Percentiles rank a stretch among this genome's conserved stretches.
These are phyloP conservation scores for Heterobasidion occidentale DNA, from an alignment of 1,284 basidiomycete genomes.

Conservation along the genomic window DNA sequence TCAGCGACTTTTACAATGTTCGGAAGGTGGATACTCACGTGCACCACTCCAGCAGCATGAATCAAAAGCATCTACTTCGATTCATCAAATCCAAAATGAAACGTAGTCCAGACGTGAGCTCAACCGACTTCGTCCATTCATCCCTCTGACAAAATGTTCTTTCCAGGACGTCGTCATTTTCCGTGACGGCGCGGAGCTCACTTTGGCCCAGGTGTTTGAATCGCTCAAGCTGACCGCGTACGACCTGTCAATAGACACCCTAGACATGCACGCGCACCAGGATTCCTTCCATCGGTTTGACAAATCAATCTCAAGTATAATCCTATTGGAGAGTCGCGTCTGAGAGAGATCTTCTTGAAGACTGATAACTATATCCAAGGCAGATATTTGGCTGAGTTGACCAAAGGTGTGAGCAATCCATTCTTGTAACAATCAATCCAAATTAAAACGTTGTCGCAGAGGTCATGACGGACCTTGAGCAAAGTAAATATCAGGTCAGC, in stretches of 20 bases:
- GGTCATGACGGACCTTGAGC: slow-evolving; percentile 93
- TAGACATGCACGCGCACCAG: slow-evolving; percentile 99
- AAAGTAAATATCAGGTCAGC: slow-evolving; percentile 93
- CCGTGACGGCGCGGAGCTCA: slow-evolving; percentile 87
- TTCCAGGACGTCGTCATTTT: slow-evolving; percentile 90
- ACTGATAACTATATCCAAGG: slow-evolving; percentile 94
- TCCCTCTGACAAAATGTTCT: not conserved
- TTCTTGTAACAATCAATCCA: not conserved
- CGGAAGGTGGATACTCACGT: slow-evolving; percentile 99
- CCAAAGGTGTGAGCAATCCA: slow-evolving; percentile 50
- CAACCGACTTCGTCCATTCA: not conserved
- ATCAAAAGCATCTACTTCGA: slow-evolving; percentile 98
- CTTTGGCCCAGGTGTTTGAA: slow-evolving; percentile 91
- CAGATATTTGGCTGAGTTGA: slow-evolving; percentile 91
- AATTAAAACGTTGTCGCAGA: slow-evolving; percentile 40
- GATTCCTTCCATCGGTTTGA: slow-evolving; percentile 98
- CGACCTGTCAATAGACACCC: slow-evolving; percentile 96
- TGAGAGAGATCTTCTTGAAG: slow-evolving; percentile 98
- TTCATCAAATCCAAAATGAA: slow-evolving; percentile 99
- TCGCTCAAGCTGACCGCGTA: slow-evolving; percentile 95
- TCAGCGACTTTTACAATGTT: slow-evolving; percentile 96
- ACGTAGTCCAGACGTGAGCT: slow-evolving; percentile 56
- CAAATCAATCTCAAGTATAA: slow-evolving; percentile 91
- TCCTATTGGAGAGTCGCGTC: slow-evolving; percentile 89
- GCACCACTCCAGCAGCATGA: slow-evolving; percentile 98